Percentiles rank a stretch among this genome's conserved stretches.
Evolutionary conservation across 1,284 basidiomycete genomes (phyloP).

Genomic region (Moesziomyces sp.): DNA sequence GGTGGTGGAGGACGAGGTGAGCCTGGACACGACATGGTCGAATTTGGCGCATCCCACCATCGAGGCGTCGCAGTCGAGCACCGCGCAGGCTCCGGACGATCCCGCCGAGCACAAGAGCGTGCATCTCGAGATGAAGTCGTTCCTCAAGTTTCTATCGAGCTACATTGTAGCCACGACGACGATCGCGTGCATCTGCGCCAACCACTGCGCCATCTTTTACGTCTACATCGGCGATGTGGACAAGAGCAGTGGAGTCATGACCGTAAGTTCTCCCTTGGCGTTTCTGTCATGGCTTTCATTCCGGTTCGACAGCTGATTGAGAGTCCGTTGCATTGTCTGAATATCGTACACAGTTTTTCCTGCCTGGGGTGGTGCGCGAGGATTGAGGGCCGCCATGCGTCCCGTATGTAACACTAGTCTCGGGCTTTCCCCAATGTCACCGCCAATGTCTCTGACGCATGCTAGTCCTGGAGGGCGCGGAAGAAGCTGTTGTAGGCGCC

Average conservation of each 20-base stretch:
- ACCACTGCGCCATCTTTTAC: slow-evolving; percentile 67
- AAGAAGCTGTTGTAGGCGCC: slow-evolving; percentile 97
- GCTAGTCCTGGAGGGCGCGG: slow-evolving; percentile 74
- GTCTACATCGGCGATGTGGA: slow-evolving; percentile 65
- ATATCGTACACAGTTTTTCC: slow-evolving; percentile 37
- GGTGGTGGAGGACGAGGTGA: slow-evolving; percentile 49
- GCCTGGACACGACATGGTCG: slow-evolving; percentile 65
- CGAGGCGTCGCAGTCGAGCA: slow-evolving; percentile 34
- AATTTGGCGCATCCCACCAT: slow-evolving; percentile 56
- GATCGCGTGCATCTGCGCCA: slow-evolving; percentile 65
- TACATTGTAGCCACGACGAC: slow-evolving; percentile 63
- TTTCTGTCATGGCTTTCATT: too few species aligned
- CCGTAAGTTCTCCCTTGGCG: slow-evolving; percentile 16
- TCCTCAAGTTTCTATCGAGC: slow-evolving; percentile 63
- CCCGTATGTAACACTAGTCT: slow-evolving; percentile 2
- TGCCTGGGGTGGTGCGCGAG: slow-evolving; percentile 48
- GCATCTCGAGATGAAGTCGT: slow-evolving; percentile 61
- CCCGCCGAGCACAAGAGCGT: slow-evolving; percentile 48
- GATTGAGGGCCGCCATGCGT: slow-evolving; percentile 16
- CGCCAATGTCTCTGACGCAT: neutral
- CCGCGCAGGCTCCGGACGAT: slow-evolving; percentile 33
- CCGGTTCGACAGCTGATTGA: neutral
- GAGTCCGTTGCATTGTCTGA: slow-evolving; percentile 1
- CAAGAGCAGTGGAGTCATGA: slow-evolving; percentile 55
- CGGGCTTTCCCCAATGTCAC: slow-evolving; percentile 4